Evolutionary conservation across 805 yeast species (phyloP).

Genomic region (Saccharomyces jurei): DNA sequence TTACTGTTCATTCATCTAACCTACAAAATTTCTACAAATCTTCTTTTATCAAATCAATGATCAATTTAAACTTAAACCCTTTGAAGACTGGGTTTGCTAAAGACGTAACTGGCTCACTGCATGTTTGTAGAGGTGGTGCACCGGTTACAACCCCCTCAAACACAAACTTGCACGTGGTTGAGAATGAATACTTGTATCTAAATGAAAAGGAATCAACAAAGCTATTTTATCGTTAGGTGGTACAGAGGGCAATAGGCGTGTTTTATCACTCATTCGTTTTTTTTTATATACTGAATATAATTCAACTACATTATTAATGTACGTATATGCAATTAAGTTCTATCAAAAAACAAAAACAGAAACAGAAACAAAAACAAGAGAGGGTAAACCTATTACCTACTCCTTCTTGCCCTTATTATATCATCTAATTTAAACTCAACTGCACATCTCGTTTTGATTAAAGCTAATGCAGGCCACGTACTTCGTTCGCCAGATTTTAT

Average conservation of each 20-base stretch:
- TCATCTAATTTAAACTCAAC: constrained; percentile 85
- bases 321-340: neutral
- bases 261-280: neutral
- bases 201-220: constrained; percentile 46
- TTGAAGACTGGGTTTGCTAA: constrained; percentile 73
- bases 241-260: neutral
- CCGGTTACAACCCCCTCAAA: constrained; percentile 28
- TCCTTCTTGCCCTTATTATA: constrained; percentile 38
- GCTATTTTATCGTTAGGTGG: constrained; percentile 33
- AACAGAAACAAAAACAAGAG: neutral
- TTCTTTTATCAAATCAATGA: constrained; percentile 19
- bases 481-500: constrained; percentile 82
- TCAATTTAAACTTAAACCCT: constrained; percentile 48
- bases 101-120: constrained; percentile 69
- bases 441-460: constrained; percentile 79
- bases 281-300: neutral
- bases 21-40: neutral
- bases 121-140: constrained; percentile 49
- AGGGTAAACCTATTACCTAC: neutral
- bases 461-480: constrained; percentile 84
- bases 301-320: neutral
- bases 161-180: constrained; percentile 32
- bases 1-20: neutral
- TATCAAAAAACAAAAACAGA: neutral
- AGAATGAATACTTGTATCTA: constrained; percentile 56